Conservation (phyloP, 1,139 yeast species). For the Taphrina populina region DNA sequence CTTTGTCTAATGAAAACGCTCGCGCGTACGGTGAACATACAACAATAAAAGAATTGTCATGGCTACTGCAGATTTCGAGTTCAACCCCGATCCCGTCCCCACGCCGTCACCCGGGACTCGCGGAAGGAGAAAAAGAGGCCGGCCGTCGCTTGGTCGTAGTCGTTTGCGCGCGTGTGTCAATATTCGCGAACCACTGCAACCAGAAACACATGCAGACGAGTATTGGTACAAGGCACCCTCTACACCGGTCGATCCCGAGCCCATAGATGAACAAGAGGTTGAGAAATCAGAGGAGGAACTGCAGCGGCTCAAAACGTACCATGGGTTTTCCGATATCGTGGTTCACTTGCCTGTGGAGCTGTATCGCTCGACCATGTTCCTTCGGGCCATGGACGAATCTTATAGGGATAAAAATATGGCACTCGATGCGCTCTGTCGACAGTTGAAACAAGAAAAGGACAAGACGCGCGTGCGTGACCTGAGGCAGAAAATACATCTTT, state of each 20-base stretch:
- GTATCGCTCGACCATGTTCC: slow-evolving; percentile 17
- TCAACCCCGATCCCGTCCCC: no score
- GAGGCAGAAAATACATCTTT: not conserved
- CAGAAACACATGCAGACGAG: slow-evolving; percentile 10
- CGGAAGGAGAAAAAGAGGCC: not conserved
- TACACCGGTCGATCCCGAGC: not conserved
- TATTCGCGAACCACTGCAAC: no score
- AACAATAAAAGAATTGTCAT: no score
- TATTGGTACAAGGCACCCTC: slow-evolving; percentile 21
- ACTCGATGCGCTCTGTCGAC: slow-evolving; percentile 14
- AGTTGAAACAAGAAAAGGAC: not conserved
- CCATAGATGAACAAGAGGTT: slow-evolving; percentile 1
- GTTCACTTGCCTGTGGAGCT: slow-evolving; percentile 29
- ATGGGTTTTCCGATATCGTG: slow-evolving; percentile 12
- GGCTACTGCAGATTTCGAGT: no score
- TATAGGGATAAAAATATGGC: not conserved
- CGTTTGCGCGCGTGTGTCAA: no score
- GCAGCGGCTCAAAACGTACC: not conserved
- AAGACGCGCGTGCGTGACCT: not conserved
- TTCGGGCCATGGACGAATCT: slow-evolving; percentile 14
- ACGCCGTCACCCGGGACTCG: not conserved
- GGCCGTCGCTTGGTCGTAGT: no score
- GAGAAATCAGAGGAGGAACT: slow-evolving; percentile 21
- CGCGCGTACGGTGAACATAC: no score
- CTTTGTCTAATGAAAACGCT: no score